phyloP scores from a whole-genome alignment of 176 grass and related monocot genomes.

The Pontederia crassipes region DNA sequence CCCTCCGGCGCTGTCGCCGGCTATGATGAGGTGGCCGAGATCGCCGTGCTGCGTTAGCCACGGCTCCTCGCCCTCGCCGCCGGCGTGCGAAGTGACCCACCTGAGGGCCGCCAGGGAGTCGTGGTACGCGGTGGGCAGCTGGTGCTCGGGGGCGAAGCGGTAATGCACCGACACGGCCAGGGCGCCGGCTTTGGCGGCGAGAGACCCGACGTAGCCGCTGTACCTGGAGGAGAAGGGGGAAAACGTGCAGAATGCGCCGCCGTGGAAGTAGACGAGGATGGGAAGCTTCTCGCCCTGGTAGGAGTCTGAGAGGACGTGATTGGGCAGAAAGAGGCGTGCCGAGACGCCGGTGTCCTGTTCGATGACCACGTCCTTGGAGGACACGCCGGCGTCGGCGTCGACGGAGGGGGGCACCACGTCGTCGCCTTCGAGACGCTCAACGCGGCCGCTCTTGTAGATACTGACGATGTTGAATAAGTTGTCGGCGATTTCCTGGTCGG shows the following conservation, averaged over 20 bases:
- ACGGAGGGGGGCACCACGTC: conserved; percentile 21
- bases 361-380: conserved; percentile 54
- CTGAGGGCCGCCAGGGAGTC: conserved; percentile 43
- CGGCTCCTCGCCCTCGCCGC: conserved; percentile 21
- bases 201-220: conserved; percentile 33
- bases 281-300: conserved; percentile 23
- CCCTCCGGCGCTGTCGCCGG: conserved; percentile 51
- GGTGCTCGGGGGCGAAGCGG: conserved; percentile 59
- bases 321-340: conserved; percentile 50
- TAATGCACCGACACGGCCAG: conserved; percentile 50
- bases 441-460: conserved; percentile 23
- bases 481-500: conserved; percentile 17
- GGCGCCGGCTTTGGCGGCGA: conserved; percentile 22
- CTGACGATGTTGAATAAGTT: conserved; percentile 22
- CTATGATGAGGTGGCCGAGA: conserved; percentile 34
- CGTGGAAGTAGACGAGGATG: conserved; percentile 50
- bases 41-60: conserved; percentile 53
- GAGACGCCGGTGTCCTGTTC: conserved; percentile 26
- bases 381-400: conserved; percentile 30
- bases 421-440: conserved; percentile 34
- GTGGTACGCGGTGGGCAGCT: conserved; percentile 40
- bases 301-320: not conserved
- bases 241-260: conserved; percentile 42
- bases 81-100: conserved; percentile 22
- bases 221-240: conserved; percentile 10